Conservation (phyloP, 805 yeast genomes). For the Ogataea pini region DNA sequence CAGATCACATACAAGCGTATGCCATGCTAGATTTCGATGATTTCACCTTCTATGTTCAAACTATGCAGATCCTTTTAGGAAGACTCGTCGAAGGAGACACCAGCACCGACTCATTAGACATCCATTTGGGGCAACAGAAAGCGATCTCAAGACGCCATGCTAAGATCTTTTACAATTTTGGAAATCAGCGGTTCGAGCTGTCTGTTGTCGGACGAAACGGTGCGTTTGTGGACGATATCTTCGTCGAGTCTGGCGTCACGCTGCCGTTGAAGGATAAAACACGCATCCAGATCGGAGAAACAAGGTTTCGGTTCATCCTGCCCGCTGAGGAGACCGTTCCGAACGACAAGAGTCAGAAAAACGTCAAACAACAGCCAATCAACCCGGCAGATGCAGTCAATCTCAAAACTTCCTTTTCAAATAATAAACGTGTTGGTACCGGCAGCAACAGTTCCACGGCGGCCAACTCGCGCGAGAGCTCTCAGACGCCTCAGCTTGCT, state of each 20-base stretch:
- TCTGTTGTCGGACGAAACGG: conserved; percentile 94
- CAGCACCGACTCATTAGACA: conserved; percentile 68
- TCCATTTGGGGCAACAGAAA: conserved; percentile 87
- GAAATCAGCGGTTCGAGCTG: conserved; percentile 90
- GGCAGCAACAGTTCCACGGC: conserved; percentile 25
- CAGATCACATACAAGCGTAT: conserved; percentile 51
- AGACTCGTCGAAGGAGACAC: conserved; percentile 74
- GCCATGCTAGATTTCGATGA: conserved; percentile 88
- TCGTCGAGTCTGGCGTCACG: conserved; percentile 88
- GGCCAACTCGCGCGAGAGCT: conserved; percentile 25
- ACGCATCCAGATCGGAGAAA: conserved; percentile 90
- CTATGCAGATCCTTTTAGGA: conserved; percentile 92
- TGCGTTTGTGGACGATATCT: conserved; percentile 90
- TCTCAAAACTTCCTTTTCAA: conserved; percentile 50
- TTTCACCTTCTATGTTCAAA: conserved; percentile 94
- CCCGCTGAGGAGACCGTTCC: conserved; percentile 58
- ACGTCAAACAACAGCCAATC: conserved; percentile 36
- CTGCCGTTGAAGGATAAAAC: conserved; percentile 82
- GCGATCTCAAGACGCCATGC: conserved; percentile 95
- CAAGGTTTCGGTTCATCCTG: conserved; percentile 81
- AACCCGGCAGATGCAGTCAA: conserved; percentile 66
- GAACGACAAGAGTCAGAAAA: conserved; percentile 24
- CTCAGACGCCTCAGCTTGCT: conserved; percentile 19
- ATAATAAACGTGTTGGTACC: conserved; percentile 13
- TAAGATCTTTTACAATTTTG: conserved; percentile 93